Conservation (phyloP, 1,139 yeast genomes). For the Kodamaea anthophila region DNA sequence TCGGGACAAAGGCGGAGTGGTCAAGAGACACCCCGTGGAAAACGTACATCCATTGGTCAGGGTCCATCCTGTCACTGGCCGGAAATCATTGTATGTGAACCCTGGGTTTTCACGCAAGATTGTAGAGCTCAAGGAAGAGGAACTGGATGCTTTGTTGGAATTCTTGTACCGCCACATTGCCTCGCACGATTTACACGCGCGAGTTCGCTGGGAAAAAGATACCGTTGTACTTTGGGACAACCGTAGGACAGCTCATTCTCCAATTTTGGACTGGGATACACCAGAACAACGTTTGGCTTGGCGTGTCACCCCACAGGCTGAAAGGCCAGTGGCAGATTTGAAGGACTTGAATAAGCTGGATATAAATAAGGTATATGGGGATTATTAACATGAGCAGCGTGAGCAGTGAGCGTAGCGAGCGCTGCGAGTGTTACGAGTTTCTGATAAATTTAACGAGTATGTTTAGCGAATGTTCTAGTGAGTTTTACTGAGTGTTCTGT, state of each 20-base stretch:
- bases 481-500: too few species aligned
- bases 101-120: constrained; percentile 21
- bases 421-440: too few species aligned
- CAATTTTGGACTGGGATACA: constrained; percentile 19
- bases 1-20: constrained; percentile 18
- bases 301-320: constrained; percentile 22
- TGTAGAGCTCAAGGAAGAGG: constrained; percentile 24
- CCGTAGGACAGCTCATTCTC: constrained; percentile 19
- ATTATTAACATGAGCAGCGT: too few species aligned
- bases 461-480: too few species aligned
- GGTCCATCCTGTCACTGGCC: constrained; percentile 23
- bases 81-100: constrained; percentile 20
- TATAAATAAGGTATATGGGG: too few species aligned
- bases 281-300: constrained; percentile 20
- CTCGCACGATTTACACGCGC: constrained; percentile 46
- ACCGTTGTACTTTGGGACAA: constrained; percentile 24
- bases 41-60: constrained; percentile 24
- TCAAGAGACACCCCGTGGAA: constrained; percentile 22
- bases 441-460: too few species aligned
- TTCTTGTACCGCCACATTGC: constrained; percentile 21
- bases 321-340: too few species aligned
- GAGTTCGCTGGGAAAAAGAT: constrained; percentile 52
- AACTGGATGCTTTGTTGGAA: constrained; percentile 18
- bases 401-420: too few species aligned
- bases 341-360: too few species aligned